Base-by-base conservation (phyloP, 169 alveolate genomes). In the Neospora caninum region DNA sequence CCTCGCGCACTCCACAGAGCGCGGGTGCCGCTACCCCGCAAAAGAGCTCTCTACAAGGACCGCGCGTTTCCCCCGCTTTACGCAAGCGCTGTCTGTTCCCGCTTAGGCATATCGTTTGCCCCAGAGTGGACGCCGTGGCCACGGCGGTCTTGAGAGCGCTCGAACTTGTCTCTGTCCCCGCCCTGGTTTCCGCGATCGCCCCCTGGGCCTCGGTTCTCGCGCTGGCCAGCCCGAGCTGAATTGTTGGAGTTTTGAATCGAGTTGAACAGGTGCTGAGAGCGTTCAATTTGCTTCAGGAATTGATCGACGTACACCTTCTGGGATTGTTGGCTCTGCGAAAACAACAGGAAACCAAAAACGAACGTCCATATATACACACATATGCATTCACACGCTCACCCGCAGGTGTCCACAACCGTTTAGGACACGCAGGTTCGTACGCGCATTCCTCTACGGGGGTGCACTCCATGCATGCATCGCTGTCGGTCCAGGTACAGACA, bases 251-350 rank as follows among this genome's bases (percentile, higher is more conserved):
- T 36, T n/a, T 82, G 88, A 7, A 82, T 25, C 2, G 53, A 27
- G 39, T 38, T 13, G 34, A 82, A 31, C 38, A 88, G 38, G 58
- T 53, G 31, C 54, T 88, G 82, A 10, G 92, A 45, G 39, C 92
- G 27, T 29, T 58, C 92, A 64, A 88, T 64, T 22, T 69, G 83
- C 83, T 88, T 88, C 38, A 88, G 82, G 92, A 88, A 88, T 36
- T 88, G 58, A 45, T 88, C 92, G 38, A 69, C 80, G 25, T 45
- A 88, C 82, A 88, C 80, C 73, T 42, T 42, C 83, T 88, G 92
- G 18, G 92, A 25, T 53, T 88, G 80, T 36, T 88, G 92, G 42
- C 42, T 88, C 92, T 88, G 92, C 0, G 54, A 69, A 29, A 36
- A 22, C 27, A 39, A n/a, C 39, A 36, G 18, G 13, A 25, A 16